Evolutionary conservation across 169 alveolate species (phyloP), one percentile per base, ranked within the genome.

Genomic region (Plasmodium relictum): DNA sequence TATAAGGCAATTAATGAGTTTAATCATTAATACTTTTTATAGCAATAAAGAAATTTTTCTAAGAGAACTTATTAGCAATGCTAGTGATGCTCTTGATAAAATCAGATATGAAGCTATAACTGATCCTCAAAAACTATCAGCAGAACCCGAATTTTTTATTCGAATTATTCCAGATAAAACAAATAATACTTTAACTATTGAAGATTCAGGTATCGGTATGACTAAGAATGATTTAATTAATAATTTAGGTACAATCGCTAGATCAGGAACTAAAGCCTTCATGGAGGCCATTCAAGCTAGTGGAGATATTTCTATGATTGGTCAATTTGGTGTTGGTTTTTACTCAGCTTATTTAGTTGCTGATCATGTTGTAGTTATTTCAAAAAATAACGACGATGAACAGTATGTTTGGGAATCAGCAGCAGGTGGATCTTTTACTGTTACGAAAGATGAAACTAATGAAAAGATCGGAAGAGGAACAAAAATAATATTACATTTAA

Each of bases 121-220:
- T 14, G 99, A 98, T 91, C 98, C 99, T 20, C 98, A 97, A 65
- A 96, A 96, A 80, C 94, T 98, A 61, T 92, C 90, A 70, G 96
- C 97, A 42, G 98, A 98, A 87, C 99, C 98, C 52, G 97, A 98
- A 88, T 95, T 97, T 94, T 94, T 93, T 89, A 99, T 99, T 91
- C 96, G 98, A 89, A 96, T 98, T 59, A 94, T 97, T 91, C 99
- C 99, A 37, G 99, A 99, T 95, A 98, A 98, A 95, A 95, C 98
- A 85, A 96, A 95, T 94, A 97, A 98, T 92, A 98, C 99, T 12
- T 94, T 99, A 48, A 97, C 99, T 52, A 96, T 98, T 52, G 97
- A 96, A 95, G 99, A 99, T 91, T 96, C 99, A 50, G 99, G 99
- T 88, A 97, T 99, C 88, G 99, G 99, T 88, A 98, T 99, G 99